These are phyloP conservation scores for Penicillium brasilianum DNA, from an alignment of 2,329 filamentous ascomycete species.

Conservation along the genomic window DNA sequence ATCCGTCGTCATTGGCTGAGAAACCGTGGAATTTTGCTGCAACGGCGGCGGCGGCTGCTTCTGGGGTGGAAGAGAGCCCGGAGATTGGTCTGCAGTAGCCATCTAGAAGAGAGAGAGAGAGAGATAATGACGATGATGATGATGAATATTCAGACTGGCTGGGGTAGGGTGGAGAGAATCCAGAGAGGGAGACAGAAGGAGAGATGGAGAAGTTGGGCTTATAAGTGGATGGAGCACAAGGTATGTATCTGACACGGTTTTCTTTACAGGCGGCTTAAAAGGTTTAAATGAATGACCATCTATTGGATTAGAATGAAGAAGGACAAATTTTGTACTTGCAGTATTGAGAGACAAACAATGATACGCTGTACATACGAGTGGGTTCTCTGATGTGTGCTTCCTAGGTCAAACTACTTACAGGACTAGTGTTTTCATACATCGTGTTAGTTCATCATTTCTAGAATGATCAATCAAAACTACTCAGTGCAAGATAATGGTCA, in stretches of 20 bases:
- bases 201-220: neutral
- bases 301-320: neutral
- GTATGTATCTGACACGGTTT: neutral
- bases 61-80: neutral
- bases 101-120: neutral
- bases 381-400: too few relatives aligned
- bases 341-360: neutral
- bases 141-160: neutral
- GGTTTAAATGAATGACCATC: neutral
- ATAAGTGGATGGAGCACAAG: neutral
- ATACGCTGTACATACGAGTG: too few relatives aligned
- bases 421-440: too few relatives aligned
- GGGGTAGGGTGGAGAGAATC: too few relatives aligned
- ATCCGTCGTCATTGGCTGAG: neutral
- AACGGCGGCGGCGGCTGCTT: neutral
- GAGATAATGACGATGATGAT: too few relatives aligned
- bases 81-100: neutral
- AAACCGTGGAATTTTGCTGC: neutral
- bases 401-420: too few relatives aligned
- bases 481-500: too few relatives aligned
- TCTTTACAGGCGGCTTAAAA: neutral
- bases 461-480: too few relatives aligned
- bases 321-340: neutral
- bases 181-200: neutral
- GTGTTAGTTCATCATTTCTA: too few relatives aligned